Evolutionary conservation across 805 yeast species (phyloP), one percentile per base, ranked within the genome.

Genomic region (Yarrowia sp.): DNA sequence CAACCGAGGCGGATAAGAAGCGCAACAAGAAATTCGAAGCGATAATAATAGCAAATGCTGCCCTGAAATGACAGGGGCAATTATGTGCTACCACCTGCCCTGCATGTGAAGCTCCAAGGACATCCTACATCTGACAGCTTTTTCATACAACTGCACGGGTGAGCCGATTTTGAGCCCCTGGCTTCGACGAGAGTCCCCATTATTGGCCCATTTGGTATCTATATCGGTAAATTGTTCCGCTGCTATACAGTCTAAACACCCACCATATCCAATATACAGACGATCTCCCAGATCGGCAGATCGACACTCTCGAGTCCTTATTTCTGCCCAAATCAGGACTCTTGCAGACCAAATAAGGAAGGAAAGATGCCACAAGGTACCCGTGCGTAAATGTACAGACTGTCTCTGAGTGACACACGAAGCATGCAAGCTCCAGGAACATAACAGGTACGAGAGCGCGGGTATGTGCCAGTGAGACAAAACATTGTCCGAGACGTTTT

Each of bases 391-490:
- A 50, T 19, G 19, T 19, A 50, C 55, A 50, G 24, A 34, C 19
- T n/a, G 15, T 19, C 10, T 36, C 3, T 8, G 17, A 50, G 30
- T 34, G 55, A 50, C 40, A 36, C 58, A 53, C 60, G 60, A 38
- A 44, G 15, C 44, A 53, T 53, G 60, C 60, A 53, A 38, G 60
- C 44, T 53, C 60, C 60, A 53, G 60, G 60, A 7, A 52, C 58
- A 24, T 9, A 24, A 36, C 33, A n/a, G 14, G 39, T 49, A 52
- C 58, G 43, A 38, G 19, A 6, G 24, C 34, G 4, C 46, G 61
- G 61, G 36, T 55, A 40, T 38, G 44, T 38, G 36, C 2, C 17
- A 50, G 42, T 36, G 56, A 34, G 56, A 50, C 56, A 52, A 34
- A 50, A 34, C 43, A 52, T 5, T 3, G 42, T 3, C 43, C 8